Evolutionary conservation across 176 grass and related monocot species (phyloP), one percentile per base, ranked within the genome.

Genomic region (Oryza meyeriana): DNA sequence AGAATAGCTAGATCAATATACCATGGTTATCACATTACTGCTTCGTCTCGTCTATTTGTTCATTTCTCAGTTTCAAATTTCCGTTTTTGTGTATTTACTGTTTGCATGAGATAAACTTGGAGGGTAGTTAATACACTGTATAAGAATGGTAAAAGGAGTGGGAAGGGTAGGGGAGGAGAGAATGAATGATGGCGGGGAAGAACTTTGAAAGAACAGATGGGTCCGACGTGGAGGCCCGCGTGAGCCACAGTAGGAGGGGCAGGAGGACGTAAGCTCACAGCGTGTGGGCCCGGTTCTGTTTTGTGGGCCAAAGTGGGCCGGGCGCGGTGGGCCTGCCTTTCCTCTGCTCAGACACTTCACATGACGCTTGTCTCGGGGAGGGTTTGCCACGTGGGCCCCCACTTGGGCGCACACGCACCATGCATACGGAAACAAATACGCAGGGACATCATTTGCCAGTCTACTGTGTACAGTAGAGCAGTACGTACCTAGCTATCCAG

Each of bases 261-360:
- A 93, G 30, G 77, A 63, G 85, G 42, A 93, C 77, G 57, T 33
- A 75, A 66, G 61, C 28, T 41, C 27, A 26, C 87, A 71, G 87
- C 24, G 18, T 4, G 47, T 57, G 87, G 87, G 66, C 72, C 87
- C 32, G 12, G 27, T 57, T 47, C 26, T 74, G 61, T 73, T 73
- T 1, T 1, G 83, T 44, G 85, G 90, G 79, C 71, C 82, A 28
- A 5, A 8, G 8, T 67, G 79, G 82, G 61, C 82, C 13, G 64
- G 39, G 20, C 26, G 8, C 9, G 18, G 66, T 69, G 66, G 67
- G 66, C 3, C 18, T 38, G 8, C 22, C 47, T 33, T 27, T 79
- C 48, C 57, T 5, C 28, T 12, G 34, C 34, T 66, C 84, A 63
- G 85, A 83, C 88, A 83, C 22, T 80, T 77, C 80, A 87, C 86